Percentiles rank a stretch among this genome's conserved stretches.
Evolutionary conservation across 2,329 filamentous ascomycete species (phyloP).

Genomic region (Paecilomyces niveus): DNA sequence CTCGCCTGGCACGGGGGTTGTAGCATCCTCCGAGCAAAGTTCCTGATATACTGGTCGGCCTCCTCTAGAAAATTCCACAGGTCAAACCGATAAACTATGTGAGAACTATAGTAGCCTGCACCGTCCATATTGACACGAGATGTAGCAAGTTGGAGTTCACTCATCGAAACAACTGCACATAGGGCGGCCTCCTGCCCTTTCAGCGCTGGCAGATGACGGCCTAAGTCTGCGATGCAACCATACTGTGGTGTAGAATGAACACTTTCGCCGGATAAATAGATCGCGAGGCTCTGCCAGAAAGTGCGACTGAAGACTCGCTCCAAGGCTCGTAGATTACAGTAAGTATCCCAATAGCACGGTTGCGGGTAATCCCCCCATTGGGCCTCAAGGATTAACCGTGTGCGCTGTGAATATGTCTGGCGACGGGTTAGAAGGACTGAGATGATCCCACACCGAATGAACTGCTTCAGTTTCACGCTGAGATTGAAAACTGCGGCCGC

Average conservation of each 20-base stretch:
- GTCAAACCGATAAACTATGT: conserved; percentile 7
- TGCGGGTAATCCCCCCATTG: background rate
- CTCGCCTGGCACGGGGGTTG: conserved; percentile 2
- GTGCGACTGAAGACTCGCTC: background rate
- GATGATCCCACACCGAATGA: conserved; percentile 23
- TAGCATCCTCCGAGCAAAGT: conserved; percentile 13
- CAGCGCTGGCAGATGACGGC: background rate
- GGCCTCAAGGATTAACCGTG: background rate
- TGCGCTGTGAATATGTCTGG: background rate
- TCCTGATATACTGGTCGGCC: conserved; percentile 10
- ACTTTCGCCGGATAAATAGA: background rate
- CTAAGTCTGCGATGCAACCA: background rate
- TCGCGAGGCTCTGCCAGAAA: background rate
- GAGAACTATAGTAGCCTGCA: conserved; percentile 2
- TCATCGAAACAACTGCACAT: background rate
- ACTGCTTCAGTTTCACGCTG: conserved; percentile 21
- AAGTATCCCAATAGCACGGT: background rate
- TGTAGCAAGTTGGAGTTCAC: background rate
- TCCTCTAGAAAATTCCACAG: conserved; percentile 11
- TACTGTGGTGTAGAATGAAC: background rate
- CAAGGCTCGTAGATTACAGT: background rate
- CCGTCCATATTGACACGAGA: background rate
- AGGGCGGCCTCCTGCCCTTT: background rate
- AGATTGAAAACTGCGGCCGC: conserved; percentile 11
- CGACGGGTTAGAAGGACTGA: conserved; percentile 5